Evolutionary conservation across 2,329 filamentous ascomycete genomes (phyloP).

Genomic region (Sporothrix luriei): DNA sequence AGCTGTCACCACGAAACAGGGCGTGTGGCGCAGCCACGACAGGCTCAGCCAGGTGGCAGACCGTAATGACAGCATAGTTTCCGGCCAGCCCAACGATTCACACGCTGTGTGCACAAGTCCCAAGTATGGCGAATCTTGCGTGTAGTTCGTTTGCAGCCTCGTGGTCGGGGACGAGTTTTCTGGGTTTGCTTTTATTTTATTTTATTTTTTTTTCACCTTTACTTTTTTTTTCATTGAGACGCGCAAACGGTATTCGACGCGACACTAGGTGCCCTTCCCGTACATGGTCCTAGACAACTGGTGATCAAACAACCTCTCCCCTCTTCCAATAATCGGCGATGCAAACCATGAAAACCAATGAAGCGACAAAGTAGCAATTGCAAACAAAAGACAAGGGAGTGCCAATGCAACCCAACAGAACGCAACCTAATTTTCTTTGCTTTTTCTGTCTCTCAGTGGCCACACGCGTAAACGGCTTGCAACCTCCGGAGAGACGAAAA

Average conservation of each 20-base stretch:
- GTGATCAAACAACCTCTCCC: conserved; percentile 4
- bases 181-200: neutral
- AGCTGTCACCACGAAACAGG: neutral
- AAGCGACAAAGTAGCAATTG: too few species aligned
- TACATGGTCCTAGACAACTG: neutral
- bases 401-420: neutral
- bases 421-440: neutral
- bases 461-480: neutral
- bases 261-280: conserved; percentile 18
- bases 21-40: neutral
- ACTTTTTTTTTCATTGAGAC: too few species aligned
- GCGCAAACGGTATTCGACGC: conserved; percentile 10
- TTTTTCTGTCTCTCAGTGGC: neutral
- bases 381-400: neutral
- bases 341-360: neutral
- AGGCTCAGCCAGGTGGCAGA: neutral
- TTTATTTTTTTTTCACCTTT: too few species aligned
- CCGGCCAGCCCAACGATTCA: neutral
- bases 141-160: neutral
- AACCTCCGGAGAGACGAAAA: neutral
- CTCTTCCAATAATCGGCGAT: too few species aligned
- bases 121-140: neutral
- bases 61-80: neutral
- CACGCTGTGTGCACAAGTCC: neutral
- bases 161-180: neutral